Evolutionary conservation across 1,284 basidiomycete species (phyloP), one percentile per base, ranked within the genome.

Genomic region (Ustilago esculenta): DNA sequence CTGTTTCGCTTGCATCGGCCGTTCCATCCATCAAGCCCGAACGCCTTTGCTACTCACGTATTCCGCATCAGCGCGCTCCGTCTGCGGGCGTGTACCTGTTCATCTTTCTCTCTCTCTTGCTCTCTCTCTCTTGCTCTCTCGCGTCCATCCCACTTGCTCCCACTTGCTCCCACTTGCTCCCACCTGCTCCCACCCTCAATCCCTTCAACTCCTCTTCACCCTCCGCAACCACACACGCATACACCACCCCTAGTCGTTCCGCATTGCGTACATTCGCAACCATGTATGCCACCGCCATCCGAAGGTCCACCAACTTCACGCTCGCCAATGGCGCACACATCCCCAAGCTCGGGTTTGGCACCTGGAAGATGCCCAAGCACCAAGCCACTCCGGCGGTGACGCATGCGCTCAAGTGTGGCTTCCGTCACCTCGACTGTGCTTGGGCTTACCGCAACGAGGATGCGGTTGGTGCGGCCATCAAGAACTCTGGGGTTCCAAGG

Each of bases 381-480:
- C 70, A 90, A 73, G 88, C 86, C 9, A 74, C 84, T 43, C 65
- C 85, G 0, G 76, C 84, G 10, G 84, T 89, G 51, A 76, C 76
- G 9, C 73, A 73, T 20, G 76, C 76, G 14, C 60, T 78, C 58
- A 77, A 73, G 57, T 50, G 57, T 10, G 76, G 76, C 37, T 77
- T 69, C 64, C 59, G 75, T 25, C 74, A 75, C 43, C 52, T 78
- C 34, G 76, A 78, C 55, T 73, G 64, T 36, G 73, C 75, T 29
- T 73, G 74, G 44, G 35, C 73, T 25, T 77, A 82, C 64, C 75
- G 83, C 44, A 94, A 95, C 82, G 92, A 95, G 83, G 90, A 88
- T 77, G 90, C 92, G 80, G 91, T 92, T 25, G 92, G 91, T 11
- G 77, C 89, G 40, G 93, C 91, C 36, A 88, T 94, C 80, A 83